Base-by-base conservation (phyloP, 192 early-diverging fungal species). In the Mortierella antarctica region DNA sequence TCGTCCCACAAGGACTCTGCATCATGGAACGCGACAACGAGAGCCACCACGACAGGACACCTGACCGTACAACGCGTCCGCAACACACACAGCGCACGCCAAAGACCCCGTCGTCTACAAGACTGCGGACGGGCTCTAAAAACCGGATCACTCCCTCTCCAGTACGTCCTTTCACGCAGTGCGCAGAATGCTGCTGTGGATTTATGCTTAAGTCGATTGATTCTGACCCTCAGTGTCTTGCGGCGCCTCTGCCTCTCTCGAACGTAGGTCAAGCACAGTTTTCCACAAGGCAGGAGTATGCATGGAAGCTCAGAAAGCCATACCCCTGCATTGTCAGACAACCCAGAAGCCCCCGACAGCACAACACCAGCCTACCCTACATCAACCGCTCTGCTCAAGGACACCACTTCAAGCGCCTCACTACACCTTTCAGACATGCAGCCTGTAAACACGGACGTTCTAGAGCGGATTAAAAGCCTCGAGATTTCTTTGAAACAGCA, bases 401-500 rank as follows among this genome's bases (percentile, higher is more conserved):
- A 53, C 45, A 46, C 50, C 11, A 45, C 39, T 0, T 71, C 69
- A 0, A 62, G 47, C 42, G 57, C 63, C 10, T 62, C 56, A 50
- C 18, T 74, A 15, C 51, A 74, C 7, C 59, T 74, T 15, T 67
- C 65, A 14, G 73, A 74, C 41, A 61, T 67, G 7, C 50, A 54
- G 9, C 65, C 73, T 21, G 18, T 71, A 5, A 64, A 79, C 18
- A 1, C 67, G 6, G 23, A 48, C 0, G n/a, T 62, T 42, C 12
- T 71, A 17, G 76, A 67, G 5, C 55, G 63, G 49, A 79, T 67
- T 50, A 79, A 71, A 21, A 79, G 42, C n/a, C 58, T 79, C 7
- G 69, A 79, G 15, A 79, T 71, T 5, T 71, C 68, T 4, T 12
- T 79, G 0, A 49, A 71, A 6, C 76, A 79, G 23, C 69, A 79